A percentile compares a stretch with the other conserved stretches of the same genome.
Conservation (phyloP, 2,329 filamentous ascomycete species). For the Hawksworthiomyces lignivorus region DNA sequence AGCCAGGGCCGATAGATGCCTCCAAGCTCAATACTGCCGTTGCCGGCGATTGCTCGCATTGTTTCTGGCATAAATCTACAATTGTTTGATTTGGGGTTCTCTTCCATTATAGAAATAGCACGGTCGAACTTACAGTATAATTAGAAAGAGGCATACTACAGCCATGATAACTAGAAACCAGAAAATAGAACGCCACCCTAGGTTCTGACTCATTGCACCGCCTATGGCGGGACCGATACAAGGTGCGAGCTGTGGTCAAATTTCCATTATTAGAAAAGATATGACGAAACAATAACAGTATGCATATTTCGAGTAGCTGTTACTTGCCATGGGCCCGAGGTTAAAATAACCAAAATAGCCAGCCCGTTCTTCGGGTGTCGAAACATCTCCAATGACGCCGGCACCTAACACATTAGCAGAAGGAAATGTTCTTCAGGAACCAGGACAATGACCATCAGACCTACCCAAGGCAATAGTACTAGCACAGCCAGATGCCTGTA, state of each 20-base stretch:
- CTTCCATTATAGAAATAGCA: background rate
- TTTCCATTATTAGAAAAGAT: background rate
- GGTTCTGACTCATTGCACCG: constrained; percentile 10
- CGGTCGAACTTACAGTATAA: constrained; percentile 41
- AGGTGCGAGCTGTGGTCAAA: constrained; percentile 8
- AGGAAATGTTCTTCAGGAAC: background rate
- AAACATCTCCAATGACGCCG: constrained; percentile 27
- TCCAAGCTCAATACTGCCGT: constrained; percentile 17
- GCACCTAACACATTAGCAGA: constrained; percentile 8
- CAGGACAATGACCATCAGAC: background rate
- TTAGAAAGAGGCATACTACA: constrained; percentile 6
- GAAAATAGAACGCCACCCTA: constrained; percentile 14
- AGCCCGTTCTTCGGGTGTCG: constrained; percentile 23
- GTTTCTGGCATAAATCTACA: constrained; percentile 24
- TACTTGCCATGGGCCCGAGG: constrained; percentile 23
- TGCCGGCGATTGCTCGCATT: constrained; percentile 20
- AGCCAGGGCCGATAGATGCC: constrained; percentile 16
- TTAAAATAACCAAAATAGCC: constrained; percentile 28
- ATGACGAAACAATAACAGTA: too few species aligned
- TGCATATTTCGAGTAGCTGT: too few species aligned
- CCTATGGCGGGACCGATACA: constrained; percentile 20
- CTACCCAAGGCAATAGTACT: constrained; percentile 26
- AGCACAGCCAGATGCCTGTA: constrained; percentile 26
- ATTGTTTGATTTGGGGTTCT: background rate
- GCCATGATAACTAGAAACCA: constrained; percentile 13